These are phyloP conservation scores for Didymella keratinophila DNA, from an alignment of 2,329 filamentous ascomycete genomes.

Conservation along the genomic window DNA sequence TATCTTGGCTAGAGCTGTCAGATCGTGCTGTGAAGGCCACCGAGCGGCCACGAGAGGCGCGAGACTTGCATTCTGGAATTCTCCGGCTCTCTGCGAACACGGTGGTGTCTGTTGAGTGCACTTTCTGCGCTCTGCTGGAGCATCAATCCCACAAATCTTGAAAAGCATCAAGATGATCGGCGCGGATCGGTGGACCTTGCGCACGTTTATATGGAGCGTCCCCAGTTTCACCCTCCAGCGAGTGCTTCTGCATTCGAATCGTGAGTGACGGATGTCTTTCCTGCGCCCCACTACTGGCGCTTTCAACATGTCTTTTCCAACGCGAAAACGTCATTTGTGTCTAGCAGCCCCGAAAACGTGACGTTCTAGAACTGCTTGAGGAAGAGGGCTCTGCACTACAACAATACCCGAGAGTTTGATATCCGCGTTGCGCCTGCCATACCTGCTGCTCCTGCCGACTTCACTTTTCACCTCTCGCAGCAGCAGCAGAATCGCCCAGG, in stretches of 20 bases:
- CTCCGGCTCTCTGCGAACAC: neutral
- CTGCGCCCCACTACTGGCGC: constrained; percentile 17
- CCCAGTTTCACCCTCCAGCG: constrained; percentile 13
- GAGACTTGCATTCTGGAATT: neutral
- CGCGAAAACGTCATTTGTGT: constrained; percentile 26
- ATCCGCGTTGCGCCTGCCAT: constrained; percentile 12
- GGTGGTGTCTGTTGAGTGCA: neutral
- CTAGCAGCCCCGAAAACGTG: constrained; percentile 18
- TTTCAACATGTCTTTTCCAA: constrained; percentile 14
- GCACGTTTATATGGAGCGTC: constrained; percentile 14
- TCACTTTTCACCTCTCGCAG: constrained; percentile 6
- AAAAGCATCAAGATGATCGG: constrained; percentile 17
- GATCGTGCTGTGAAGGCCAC: neutral
- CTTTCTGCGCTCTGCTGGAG: neutral
- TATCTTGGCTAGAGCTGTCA: constrained; percentile 1
- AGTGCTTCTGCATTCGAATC: constrained; percentile 25
- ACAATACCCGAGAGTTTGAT: constrained; percentile 7
- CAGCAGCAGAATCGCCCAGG: constrained; percentile 2
- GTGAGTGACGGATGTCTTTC: constrained; percentile 24
- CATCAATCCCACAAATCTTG: constrained; percentile 1
- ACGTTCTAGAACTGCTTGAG: constrained; percentile 29
- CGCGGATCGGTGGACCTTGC: constrained; percentile 20
- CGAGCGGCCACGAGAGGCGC: neutral
- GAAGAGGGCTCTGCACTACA: constrained; percentile 12
- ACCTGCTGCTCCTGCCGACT: constrained; percentile 8